phyloP scores from a whole-genome alignment of 192 early-diverging fungal species.

The Lobulomyces angularis region DNA sequence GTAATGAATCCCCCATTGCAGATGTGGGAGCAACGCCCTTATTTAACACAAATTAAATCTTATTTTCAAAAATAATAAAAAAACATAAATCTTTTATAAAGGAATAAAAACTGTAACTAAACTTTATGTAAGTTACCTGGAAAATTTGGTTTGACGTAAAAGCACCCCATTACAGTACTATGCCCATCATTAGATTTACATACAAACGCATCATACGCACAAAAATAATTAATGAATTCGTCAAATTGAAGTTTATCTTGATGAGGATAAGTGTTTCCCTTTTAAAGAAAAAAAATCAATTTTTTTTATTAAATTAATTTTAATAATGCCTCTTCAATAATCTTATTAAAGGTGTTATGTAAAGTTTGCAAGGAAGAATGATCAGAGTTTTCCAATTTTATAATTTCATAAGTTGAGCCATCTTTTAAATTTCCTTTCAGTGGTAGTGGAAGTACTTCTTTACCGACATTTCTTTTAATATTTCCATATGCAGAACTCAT shows the following conservation, averaged over 20 bases:
- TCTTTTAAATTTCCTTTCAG: slow-evolving; percentile 11
- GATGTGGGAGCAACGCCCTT: slow-evolving; percentile 24
- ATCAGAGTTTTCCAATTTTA: no score
- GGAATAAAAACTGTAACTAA: neutral
- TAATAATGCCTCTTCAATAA: no score
- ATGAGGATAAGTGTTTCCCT: no score
- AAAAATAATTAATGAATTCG: slow-evolving; percentile 13
- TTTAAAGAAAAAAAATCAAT: no score
- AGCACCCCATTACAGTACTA: slow-evolving; percentile 42
- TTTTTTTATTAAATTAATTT: no score
- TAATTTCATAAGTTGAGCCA: no score
- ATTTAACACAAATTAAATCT: neutral
- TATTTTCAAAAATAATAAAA: neutral
- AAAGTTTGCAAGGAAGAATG: no score
- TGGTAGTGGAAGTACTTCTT: slow-evolving; percentile 12
- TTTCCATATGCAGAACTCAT: no score
- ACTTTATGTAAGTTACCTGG: slow-evolving; percentile 50
- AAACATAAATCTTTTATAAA: neutral
- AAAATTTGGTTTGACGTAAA: slow-evolving; percentile 72
- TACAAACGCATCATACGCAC: slow-evolving; percentile 25
- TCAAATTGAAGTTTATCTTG: neutral
- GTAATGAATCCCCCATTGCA: slow-evolving; percentile 67
- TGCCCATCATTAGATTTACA: slow-evolving; percentile 4
- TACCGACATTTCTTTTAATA: neutral
- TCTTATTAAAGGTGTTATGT: no score